phyloP scores from a whole-genome alignment of 768 basidiomycete genomes.

The Myochromella boudieri region DNA sequence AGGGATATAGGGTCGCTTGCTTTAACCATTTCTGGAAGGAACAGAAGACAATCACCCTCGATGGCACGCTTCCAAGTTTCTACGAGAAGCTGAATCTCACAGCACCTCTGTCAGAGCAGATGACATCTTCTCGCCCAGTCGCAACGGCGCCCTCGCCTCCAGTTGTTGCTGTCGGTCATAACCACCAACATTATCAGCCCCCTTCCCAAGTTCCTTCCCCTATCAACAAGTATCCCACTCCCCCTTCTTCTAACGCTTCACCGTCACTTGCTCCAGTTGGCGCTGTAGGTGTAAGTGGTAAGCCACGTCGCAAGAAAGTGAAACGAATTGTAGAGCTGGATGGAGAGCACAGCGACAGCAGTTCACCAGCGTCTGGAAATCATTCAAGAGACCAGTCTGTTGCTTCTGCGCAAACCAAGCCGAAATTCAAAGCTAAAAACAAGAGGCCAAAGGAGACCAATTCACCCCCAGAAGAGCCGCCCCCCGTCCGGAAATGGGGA shows the following conservation, averaged over 20 bases:
- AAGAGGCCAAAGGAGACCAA: constrained; percentile 18
- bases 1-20: constrained; percentile 73
- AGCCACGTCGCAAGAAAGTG: constrained; percentile 56
- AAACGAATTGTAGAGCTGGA: constrained; percentile 83
- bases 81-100: constrained; percentile 67
- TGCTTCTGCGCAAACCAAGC: constrained; percentile 19
- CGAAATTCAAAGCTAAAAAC: constrained; percentile 21
- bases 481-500: constrained; percentile 15
- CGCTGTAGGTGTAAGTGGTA: constrained; percentile 34
- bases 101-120: constrained; percentile 48
- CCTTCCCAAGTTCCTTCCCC: constrained; percentile 18
- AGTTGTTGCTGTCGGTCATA: constrained; percentile 54
- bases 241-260: constrained; percentile 43
- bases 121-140: constrained; percentile 46
- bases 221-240: constrained; percentile 28
- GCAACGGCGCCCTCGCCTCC: constrained; percentile 58
- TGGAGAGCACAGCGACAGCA: constrained; percentile 40
- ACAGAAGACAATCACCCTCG: constrained; percentile 73
- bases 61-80: constrained; percentile 69
- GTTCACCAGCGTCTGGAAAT: constrained; percentile 16
- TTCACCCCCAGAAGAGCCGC: constrained; percentile 2
- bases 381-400: constrained; percentile 35
- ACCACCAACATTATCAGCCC: constrained; percentile 23
- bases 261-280: constrained; percentile 40
- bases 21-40: constrained; percentile 87